Evolutionary conservation across 352 stramenopile genomes (phyloP), one percentile per base, ranked within the genome.

Genomic region (Elongisporangium anandrum): DNA sequence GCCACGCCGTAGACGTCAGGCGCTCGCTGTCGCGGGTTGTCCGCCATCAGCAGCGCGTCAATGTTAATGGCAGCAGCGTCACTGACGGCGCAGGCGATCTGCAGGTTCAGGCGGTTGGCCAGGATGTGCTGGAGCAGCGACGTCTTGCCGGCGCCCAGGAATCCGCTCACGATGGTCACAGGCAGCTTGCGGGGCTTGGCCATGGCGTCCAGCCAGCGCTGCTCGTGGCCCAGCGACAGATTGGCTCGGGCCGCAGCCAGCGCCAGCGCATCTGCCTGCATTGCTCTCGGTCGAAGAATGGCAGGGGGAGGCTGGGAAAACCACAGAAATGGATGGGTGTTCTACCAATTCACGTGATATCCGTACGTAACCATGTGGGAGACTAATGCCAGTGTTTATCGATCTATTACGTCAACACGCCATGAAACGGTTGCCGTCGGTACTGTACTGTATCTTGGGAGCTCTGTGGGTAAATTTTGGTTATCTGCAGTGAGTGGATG

Each of bases 51-150:
- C 51, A 90, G 45, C 53, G 72, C 77, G 65, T 90, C 80, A 53
- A 92, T 69, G 60, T 92, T 92, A 50, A 92, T 77, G 19, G 70
- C 66, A 2, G 78, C 82, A 58, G 90, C 56, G 57, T 92, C 80
- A 53, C 79, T 90, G 20, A 92, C 77, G 10, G 79, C 81, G 54
- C 78, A 90, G 8, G 79, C 81, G 23, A 92, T 70, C 23, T 75
- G 76, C 21, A 90, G 65, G 60, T 92, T 92, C 22, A 87, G 68
- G 17, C 80, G 80, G 59, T 88, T 77, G 49, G 73, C 65, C 49
- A 92, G 65, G 54, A 90, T 65, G 62, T 87, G 77, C 54, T 78
- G 73, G 49, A 89, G 61, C 47, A 91, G 64, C 52, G 81, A 89
- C 50, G 79, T 89, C 64, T 91, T 91, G 59, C 81, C 81, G 7